These are phyloP conservation scores for Didymella pinodella DNA, from an alignment of 2,329 filamentous ascomycete genomes.

Conservation along the genomic window DNA sequence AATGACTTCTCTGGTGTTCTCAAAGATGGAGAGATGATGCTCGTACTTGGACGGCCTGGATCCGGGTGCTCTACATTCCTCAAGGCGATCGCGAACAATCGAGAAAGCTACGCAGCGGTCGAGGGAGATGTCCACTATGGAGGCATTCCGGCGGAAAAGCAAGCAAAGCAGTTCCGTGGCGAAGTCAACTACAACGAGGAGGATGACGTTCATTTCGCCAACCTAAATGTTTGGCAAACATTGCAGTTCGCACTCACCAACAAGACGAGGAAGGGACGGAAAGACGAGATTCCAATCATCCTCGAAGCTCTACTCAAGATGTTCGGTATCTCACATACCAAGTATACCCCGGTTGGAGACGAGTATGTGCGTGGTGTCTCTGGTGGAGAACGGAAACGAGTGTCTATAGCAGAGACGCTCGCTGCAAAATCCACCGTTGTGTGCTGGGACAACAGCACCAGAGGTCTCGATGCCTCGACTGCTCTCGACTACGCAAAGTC, in stretches of 20 bases:
- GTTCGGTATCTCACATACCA: slow-evolving; percentile 80
- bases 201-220: slow-evolving; percentile 77
- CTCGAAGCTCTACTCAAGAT: slow-evolving; percentile 76
- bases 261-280: slow-evolving; percentile 74
- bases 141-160: slow-evolving; percentile 72
- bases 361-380: slow-evolving; percentile 76
- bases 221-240: slow-evolving; percentile 79
- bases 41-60: slow-evolving; percentile 76
- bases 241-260: slow-evolving; percentile 77
- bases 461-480: slow-evolving; percentile 80
- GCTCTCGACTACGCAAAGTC: slow-evolving; percentile 80
- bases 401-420: slow-evolving; percentile 75
- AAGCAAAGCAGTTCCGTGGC: slow-evolving; percentile 73
- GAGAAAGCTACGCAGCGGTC: slow-evolving; percentile 70
- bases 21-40: slow-evolving; percentile 74
- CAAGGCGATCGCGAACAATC: slow-evolving; percentile 76
- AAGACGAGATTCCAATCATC: slow-evolving; percentile 71
- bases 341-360: slow-evolving; percentile 78
- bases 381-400: slow-evolving; percentile 81
- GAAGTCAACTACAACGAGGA: slow-evolving; percentile 83
- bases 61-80: slow-evolving; percentile 80
- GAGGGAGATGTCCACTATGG: slow-evolving; percentile 76
- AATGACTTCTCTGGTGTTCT: slow-evolving; percentile 73
- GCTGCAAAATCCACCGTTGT: slow-evolving; percentile 67
- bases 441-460: slow-evolving; percentile 81